Percentiles rank a stretch among this genome's conserved stretches.
Evolutionary conservation across 2,329 filamentous ascomycete species (phyloP).

Genomic region (Eutypella sp.): DNA sequence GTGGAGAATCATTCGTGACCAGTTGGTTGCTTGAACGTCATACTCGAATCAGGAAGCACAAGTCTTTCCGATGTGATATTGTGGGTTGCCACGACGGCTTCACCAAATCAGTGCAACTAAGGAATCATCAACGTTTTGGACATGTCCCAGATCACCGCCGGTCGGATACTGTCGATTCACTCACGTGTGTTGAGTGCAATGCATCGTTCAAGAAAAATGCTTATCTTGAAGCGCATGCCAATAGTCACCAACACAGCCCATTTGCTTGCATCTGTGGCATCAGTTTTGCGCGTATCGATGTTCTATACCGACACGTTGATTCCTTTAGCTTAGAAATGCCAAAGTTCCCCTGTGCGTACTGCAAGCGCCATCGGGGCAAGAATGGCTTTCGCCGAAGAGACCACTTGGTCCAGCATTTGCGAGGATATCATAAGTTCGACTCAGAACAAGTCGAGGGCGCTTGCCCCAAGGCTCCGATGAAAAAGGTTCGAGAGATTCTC

Average conservation of each 20-base stretch:
- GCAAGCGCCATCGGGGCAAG: conserved; percentile 26
- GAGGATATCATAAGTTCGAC: conserved; percentile 30
- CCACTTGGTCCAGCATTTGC: conserved; percentile 32
- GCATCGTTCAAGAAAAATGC: background rate
- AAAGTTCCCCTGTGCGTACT: conserved; percentile 25
- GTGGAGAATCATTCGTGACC: background rate
- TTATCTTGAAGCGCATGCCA: conserved; percentile 4
- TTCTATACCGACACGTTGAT: conserved; percentile 21
- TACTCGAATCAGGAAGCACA: background rate
- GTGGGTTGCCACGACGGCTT: background rate
- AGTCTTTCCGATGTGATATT: background rate
- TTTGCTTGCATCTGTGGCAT: conserved; percentile 19
- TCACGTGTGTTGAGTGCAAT: conserved; percentile 13
- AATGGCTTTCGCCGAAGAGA: conserved; percentile 32
- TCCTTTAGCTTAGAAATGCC: conserved; percentile 8
- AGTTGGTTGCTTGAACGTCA: fast-evolving
- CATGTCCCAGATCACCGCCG: conserved; percentile 10
- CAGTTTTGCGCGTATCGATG: conserved; percentile 22
- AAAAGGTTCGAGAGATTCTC: background rate
- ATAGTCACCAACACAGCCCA: conserved; percentile 9
- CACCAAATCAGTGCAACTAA: background rate
- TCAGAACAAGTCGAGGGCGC: conserved; percentile 4
- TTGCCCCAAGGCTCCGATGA: background rate
- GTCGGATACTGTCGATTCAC: conserved; percentile 1
- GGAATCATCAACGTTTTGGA: background rate